phyloP scores from a whole-genome alignment of 176 grass and related monocot genomes.

The Hyparrhenia diplandra region DNA sequence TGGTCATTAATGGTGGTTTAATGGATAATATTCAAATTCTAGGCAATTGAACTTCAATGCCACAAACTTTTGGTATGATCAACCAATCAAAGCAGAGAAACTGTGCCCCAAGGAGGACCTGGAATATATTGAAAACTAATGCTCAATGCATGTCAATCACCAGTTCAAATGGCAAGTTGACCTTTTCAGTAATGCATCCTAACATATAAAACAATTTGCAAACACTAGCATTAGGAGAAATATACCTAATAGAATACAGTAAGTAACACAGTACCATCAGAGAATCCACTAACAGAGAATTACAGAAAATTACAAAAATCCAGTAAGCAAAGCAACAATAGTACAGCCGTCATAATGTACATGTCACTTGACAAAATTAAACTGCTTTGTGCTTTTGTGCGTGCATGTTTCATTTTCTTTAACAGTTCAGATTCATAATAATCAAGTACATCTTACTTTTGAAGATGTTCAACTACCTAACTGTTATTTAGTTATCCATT shows the following conservation, averaged over 20 bases:
- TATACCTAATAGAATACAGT: background rate
- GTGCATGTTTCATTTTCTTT: background rate
- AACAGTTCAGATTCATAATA: background rate
- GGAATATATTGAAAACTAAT: background rate
- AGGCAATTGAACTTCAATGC: background rate
- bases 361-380: background rate
- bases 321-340: background rate
- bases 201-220: background rate
- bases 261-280: no score
- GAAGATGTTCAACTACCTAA: background rate
- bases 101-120: background rate
- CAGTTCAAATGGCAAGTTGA: background rate
- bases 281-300: background rate
- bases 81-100: background rate
- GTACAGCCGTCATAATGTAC: background rate
- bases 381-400: background rate
- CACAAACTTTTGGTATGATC: background rate
- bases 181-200: background rate
- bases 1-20: background rate
- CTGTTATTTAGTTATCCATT: background rate
- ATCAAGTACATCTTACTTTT: background rate
- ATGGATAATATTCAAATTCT: background rate
- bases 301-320: no score
- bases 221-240: background rate
- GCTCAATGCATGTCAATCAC: conserved; percentile 5